Percentiles rank a stretch among this genome's conserved stretches.
Evolutionary conservation across 2,329 filamentous ascomycete genomes (phyloP).

Genomic region (Xenosphaeropsis pyriputrescens): DNA sequence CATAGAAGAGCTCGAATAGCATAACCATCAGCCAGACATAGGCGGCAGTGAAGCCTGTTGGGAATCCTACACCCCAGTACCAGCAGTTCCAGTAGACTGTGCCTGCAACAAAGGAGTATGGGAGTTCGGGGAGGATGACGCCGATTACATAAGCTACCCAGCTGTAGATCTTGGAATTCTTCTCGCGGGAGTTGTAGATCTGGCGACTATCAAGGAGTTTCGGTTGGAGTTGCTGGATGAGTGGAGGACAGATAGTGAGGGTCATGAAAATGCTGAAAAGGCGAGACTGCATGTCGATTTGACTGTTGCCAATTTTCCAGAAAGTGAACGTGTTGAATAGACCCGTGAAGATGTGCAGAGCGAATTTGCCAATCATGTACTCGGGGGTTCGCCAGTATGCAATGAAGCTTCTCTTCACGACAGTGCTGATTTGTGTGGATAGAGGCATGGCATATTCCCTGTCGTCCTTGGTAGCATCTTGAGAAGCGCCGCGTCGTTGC

Average conservation of each 20-base stretch:
- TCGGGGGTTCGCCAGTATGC: constrained; percentile 48
- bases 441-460: constrained; percentile 48
- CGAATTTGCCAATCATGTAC: constrained; percentile 37
- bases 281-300: constrained; percentile 49
- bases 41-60: constrained; percentile 39
- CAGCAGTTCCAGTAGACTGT: constrained; percentile 51
- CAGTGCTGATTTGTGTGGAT: constrained; percentile 31
- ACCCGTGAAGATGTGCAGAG: constrained; percentile 42
- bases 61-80: constrained; percentile 39
- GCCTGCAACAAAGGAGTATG: constrained; percentile 51
- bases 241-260: constrained; percentile 53
- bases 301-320: constrained; percentile 39
- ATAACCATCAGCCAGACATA: constrained; percentile 47
- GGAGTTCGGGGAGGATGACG: constrained; percentile 53
- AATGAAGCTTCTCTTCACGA: constrained; percentile 42
- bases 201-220: constrained; percentile 48
- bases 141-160: constrained; percentile 58
- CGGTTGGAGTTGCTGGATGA: constrained; percentile 64
- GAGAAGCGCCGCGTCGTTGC: constrained; percentile 21
- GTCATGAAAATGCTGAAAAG: constrained; percentile 65
- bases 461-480: constrained; percentile 28
- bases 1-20: constrained; percentile 38
- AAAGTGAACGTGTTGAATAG: constrained; percentile 59
- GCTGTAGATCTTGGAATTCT: constrained; percentile 61
- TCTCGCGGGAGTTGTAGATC: constrained; percentile 55